Percentiles rank a stretch among this genome's conserved stretches.
Evolutionary conservation across 108 stramenopile species (phyloP).

Genomic region (Cyclotella sp.): DNA sequence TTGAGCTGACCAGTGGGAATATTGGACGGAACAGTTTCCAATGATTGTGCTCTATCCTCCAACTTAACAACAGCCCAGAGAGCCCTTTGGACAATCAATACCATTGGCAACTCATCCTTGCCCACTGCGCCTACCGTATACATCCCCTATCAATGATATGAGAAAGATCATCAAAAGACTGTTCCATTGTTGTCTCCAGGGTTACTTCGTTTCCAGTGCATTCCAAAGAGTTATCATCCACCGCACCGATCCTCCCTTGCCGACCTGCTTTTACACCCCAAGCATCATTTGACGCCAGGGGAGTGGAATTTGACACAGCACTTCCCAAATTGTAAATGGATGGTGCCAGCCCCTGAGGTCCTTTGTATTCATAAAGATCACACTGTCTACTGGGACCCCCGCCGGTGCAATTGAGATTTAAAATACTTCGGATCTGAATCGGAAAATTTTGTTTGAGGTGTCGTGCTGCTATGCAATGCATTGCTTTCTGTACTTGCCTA

Average conservation of each 20-base stretch:
- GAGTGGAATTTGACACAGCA: too few relatives aligned
- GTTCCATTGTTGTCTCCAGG: not conserved
- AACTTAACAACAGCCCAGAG: not conserved
- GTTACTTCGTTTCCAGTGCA: not conserved
- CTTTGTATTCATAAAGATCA: too few relatives aligned
- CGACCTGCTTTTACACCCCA: too few relatives aligned
- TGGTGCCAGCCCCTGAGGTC: too few relatives aligned
- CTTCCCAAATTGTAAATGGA: too few relatives aligned
- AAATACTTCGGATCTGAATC: not conserved
- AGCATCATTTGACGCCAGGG: too few relatives aligned
- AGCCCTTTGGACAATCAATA: slow-evolving; percentile 7
- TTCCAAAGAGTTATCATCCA: too few relatives aligned
- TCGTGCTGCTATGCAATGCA: too few relatives aligned
- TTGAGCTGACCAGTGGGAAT: not conserved
- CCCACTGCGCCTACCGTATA: not conserved
- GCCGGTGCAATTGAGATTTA: not conserved
- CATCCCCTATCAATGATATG: not conserved
- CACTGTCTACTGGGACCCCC: not conserved
- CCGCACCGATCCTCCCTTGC: too few relatives aligned
- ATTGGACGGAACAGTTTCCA: not conserved
- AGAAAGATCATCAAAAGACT: not conserved
- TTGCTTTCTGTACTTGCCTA: too few relatives aligned
- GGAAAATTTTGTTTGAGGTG: not conserved
- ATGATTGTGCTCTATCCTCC: not conserved
- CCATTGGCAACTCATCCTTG: slow-evolving; percentile 2